Evolutionary conservation across 257 asterid species (phyloP), one percentile per base, ranked within the genome.

Genomic region (Penstemon eatonii): DNA sequence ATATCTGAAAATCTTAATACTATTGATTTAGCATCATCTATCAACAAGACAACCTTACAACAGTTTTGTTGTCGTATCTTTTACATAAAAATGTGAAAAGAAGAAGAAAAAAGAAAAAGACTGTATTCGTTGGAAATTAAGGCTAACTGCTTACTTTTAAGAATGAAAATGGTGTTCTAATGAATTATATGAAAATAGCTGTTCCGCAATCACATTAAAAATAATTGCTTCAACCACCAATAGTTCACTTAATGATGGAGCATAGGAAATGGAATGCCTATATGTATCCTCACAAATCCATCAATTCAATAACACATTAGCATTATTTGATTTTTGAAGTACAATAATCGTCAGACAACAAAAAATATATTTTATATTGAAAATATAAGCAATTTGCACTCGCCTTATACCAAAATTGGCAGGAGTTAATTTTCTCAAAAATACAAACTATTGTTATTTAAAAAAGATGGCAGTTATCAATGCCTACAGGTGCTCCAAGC

Each of bases 1-100:
- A 51, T 69, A 56, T 70, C 37, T 19, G 40, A 76, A 7, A 56
- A 39, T 68, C 68, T 60, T 56, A 51, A 63, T 47, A 66, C 47
- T 38, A 41, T 45, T 61, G 55, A 3, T 52, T n/a, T 65, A 33
- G 45, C 45, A 57, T 62, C 75, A 63, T 42, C 38, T 15, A 44
- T 19, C 7, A 56, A 62, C 42, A 46, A 57, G 40, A 68, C 19
- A 69, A 49, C 47, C 47, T 19, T 36, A 44, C 18, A 66, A 12
- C 53, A 25, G 61, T 25, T 46, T 52, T 6, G 11, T 42, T 59
- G 40, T 4, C 39, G 6, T 36, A 5, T 53, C 8, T 36, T 68
- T 53, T 5, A 15, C 63, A 19, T 51, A 40, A 60, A 41, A 41
- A 60, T 36, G 60, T 5, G 60, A 15, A 61, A 40, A 61, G 37